Conservation (phyloP, 495 filamentous ascomycete species). For the Glonium stellatum region DNA sequence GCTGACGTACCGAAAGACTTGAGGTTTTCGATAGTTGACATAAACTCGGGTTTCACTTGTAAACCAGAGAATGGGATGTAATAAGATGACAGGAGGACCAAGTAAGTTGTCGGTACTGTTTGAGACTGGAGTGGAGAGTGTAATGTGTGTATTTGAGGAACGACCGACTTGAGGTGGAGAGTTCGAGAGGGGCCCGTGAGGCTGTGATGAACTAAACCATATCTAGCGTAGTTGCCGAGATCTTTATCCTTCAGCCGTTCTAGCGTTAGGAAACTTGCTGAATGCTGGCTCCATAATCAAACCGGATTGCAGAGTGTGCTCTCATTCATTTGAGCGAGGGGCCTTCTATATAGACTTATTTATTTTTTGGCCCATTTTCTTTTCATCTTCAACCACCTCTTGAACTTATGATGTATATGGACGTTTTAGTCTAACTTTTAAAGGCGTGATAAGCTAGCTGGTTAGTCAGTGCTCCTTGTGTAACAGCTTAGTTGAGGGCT, state of each 20-base stretch:
- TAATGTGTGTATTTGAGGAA: neutral
- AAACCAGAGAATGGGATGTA: neutral
- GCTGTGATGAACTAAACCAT: neutral
- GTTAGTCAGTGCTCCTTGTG: too few relatives aligned
- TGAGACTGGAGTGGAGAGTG: neutral
- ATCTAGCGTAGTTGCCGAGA: neutral
- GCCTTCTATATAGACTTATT: too few relatives aligned
- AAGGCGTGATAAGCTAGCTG: too few relatives aligned
- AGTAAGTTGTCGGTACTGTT: neutral
- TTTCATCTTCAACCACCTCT: too few relatives aligned
- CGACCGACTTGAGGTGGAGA: neutral
- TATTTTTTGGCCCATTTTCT: too few relatives aligned
- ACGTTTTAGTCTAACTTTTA: too few relatives aligned
- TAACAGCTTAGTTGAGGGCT: too few relatives aligned
- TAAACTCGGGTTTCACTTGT: conserved; percentile 50
- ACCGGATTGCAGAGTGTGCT: too few relatives aligned
- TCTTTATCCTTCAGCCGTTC: neutral
- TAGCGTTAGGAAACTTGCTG: too few relatives aligned
- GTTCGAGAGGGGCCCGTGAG: neutral
- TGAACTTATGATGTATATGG: too few relatives aligned
- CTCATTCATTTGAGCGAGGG: too few relatives aligned
- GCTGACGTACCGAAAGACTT: conserved; percentile 88
- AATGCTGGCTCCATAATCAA: too few relatives aligned
- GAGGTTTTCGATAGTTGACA: conserved; percentile 98
- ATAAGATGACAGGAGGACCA: neutral